Conservation (phyloP, 768 basidiomycete species). For the Gloeophyllum trabeum region DNA sequence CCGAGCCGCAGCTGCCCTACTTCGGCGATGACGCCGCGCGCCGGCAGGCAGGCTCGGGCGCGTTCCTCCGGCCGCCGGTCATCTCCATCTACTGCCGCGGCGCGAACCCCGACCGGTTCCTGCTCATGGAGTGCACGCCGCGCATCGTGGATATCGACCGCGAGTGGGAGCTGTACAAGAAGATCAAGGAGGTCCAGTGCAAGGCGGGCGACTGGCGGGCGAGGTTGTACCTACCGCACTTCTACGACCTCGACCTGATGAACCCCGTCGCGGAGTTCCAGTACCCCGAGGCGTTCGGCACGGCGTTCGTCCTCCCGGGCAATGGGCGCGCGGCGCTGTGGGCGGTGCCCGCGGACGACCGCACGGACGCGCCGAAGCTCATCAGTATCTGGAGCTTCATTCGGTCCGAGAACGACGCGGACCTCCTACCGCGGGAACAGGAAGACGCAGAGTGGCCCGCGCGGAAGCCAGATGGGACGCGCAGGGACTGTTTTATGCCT, state of each 20-base stretch:
- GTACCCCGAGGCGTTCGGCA: not conserved
- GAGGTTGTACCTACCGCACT: not conserved
- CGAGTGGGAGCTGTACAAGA: too few species aligned
- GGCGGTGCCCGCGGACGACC: not conserved
- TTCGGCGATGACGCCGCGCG: not conserved
- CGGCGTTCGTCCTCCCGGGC: not conserved
- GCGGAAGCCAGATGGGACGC: not conserved
- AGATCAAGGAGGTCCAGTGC: not conserved
- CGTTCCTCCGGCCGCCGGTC: too few species aligned
- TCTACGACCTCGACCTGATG: not conserved
- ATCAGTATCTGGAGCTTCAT: not conserved
- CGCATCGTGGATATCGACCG: too few species aligned
- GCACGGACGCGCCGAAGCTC: not conserved
- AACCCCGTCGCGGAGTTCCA: not conserved
- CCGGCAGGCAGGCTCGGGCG: too few species aligned
- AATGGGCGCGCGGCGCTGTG: not conserved
- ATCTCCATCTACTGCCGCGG: not conserved
- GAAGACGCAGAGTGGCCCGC: not conserved
- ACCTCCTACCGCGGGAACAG: not conserved
- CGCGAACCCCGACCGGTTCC: not conserved
- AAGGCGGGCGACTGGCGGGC: not conserved
- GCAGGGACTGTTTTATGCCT: slow-evolving; percentile 1
- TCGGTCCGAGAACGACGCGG: not conserved
- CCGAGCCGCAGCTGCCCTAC: not conserved
- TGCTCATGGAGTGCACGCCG: not conserved